A percentile compares a stretch with the other conserved stretches of the same genome.
phyloP scores from a whole-genome alignment of 148 eudicot genomes.

The Camellia japonica region DNA sequence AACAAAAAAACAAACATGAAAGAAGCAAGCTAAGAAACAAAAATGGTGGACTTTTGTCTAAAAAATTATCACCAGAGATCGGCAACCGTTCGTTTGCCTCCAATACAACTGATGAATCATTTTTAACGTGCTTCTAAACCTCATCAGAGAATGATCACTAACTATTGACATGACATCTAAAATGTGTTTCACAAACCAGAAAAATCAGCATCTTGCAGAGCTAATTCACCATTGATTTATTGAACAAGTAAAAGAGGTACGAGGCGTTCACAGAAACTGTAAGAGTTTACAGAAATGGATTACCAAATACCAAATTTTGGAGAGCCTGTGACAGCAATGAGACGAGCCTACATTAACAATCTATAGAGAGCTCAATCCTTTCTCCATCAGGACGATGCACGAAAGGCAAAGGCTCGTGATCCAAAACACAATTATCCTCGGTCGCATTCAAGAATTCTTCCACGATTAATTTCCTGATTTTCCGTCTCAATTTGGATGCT shows the following conservation, averaged over 20 bases:
- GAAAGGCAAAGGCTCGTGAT: conserved; percentile 25
- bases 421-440: conserved; percentile 17
- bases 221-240: background rate
- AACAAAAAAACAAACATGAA: background rate
- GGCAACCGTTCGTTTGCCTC: background rate
- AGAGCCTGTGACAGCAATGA: background rate
- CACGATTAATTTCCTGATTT: conserved; percentile 46
- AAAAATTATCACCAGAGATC: background rate
- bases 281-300: conserved; percentile 3
- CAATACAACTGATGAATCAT: background rate
- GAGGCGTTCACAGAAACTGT: background rate
- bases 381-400: conserved; percentile 17
- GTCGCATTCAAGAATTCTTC: conserved; percentile 41
- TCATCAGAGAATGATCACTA: background rate
- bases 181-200: background rate
- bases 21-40: too few relatives aligned
- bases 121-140: background rate
- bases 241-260: background rate
- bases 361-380: conserved; percentile 15
- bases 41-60: too few relatives aligned
- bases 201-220: background rate
- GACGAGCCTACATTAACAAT: conserved; percentile 1
- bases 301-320: background rate
- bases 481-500: conserved; percentile 72
- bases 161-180: background rate